Base-by-base conservation (phyloP, 305 asterid species). In the Caryopteris hybrid region DNA sequence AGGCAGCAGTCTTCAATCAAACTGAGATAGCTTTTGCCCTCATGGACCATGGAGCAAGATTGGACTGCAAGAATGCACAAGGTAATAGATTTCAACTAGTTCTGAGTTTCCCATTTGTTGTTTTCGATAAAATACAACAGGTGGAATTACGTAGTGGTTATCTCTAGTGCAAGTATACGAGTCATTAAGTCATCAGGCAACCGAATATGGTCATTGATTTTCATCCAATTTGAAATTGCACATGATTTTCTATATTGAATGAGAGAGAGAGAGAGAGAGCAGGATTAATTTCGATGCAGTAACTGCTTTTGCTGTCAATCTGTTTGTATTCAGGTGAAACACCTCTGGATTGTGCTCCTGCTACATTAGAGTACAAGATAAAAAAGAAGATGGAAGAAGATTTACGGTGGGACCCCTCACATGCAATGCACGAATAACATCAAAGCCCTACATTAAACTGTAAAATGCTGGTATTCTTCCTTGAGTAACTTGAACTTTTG, bases 291-390 rank as follows among this genome's bases (percentile, higher is more conserved):
- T 29, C 27, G 33, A 52, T 23, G 22, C 27, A 33, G 53, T 34
- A 21, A 72, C 52, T 38, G 45, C 42, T n/a, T 43, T n/a, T 72
- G 56, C 36, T 45, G 50, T 74, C 47, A 29, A 45, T 0, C 23
- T 51, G 20, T 14, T 72, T 52, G 36, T 61, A 55, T 75, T 80
- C 82, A 93, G 99, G 96, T 54, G 99, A 93, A 84, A 88, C 96
- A 22, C 95, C 96, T 41, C 78, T 93, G 16, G 99, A 93, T 66
- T 93, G 99, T 79, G 97, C 96, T 69, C 99, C 97, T 66, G 97
- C 94, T 48, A 90, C 88, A 5, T 76, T 93, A 83, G 96, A 88
- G 80, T 90, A 84, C 91, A 90, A 79, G 83, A 93, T 93, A 91
- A 90, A 83, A 80, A 80, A 60, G 82, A 93, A 85, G 89, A 83